Evolutionary conservation across 164 flowering plant genomes (phyloP), one percentile per base, ranked within the genome.

Genomic region (Euptelea pleiosperma): DNA sequence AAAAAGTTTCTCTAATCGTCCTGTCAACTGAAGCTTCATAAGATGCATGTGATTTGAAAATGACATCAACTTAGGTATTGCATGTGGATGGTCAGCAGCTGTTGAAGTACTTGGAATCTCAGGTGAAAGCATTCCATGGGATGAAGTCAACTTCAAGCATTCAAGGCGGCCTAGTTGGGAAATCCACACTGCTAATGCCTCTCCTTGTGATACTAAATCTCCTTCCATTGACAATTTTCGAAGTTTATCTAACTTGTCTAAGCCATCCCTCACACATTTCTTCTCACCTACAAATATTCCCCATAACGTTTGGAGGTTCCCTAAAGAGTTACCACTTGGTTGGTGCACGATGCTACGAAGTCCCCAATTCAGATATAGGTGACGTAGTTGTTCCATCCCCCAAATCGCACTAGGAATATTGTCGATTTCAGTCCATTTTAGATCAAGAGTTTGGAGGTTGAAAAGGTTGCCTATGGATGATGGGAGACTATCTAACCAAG

Each of bases 351-450:
- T n/a, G n/a, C n/a, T n/a, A n/a, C n/a, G n/a, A n/a, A n/a, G n/a
- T n/a, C n/a, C n/a, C n/a, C 19, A 16, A 4, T 29, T 12, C 8
- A 49, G 11, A 24, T 6, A 36, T 0, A 77, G 10, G 41, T 65
- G 57, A 16, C 71, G 54, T 25, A 73, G 8, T 8, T 41, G 34
- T 24, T 48, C 9, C 69, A 73, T 25, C 41, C 41, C 68, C 67
- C 57, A 62, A 33, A 73, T 52, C 0, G 28, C 52, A 12, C 65
- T 14, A 0, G 62, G 48, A 4, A 28, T 28, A 30, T 45, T 25
- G 8, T 1, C 5, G 11, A 33, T 8, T 6, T 19, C 9, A 24
- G 31, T 15, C 22, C 28, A 2, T 1, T 33, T 8, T 25, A 73
- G 0, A 5, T 65, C 44, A 6, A 76, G 34, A 33, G 69, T 61